These are phyloP conservation scores for Rhynchosporium graminicola DNA, from an alignment of 2,329 filamentous ascomycete genomes.

Conservation along the genomic window DNA sequence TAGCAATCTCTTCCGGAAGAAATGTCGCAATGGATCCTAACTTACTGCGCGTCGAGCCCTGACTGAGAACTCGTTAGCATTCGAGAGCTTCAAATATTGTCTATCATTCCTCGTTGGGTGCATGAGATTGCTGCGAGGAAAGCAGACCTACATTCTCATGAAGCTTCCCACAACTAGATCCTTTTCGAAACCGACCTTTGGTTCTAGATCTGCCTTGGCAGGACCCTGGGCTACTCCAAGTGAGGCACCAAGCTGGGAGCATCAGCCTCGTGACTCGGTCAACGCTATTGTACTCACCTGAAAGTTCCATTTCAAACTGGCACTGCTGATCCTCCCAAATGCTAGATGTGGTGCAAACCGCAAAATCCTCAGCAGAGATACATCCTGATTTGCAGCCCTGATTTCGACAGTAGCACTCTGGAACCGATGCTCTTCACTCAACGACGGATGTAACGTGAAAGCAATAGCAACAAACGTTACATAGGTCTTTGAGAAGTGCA, in stretches of 20 bases:
- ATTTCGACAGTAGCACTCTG: slow-evolving; percentile 49
- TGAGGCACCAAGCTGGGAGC: slow-evolving; percentile 28
- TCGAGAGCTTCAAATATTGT: neutral
- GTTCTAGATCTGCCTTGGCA: slow-evolving; percentile 21
- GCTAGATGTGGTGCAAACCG: slow-evolving; percentile 53
- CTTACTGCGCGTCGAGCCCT: slow-evolving; percentile 29
- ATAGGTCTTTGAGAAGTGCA: slow-evolving; percentile 35
- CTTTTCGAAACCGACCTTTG: slow-evolving; percentile 27
- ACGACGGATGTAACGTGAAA: slow-evolving; percentile 51
- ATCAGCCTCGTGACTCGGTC: neutral
- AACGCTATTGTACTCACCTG: slow-evolving; percentile 10
- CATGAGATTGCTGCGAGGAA: neutral
- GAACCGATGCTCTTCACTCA: slow-evolving; percentile 48
- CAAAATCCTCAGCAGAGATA: slow-evolving; percentile 45
- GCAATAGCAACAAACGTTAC: slow-evolving; percentile 51
- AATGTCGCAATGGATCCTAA: neutral
- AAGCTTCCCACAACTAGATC: slow-evolving; percentile 30
- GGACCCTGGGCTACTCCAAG: slow-evolving; percentile 49
- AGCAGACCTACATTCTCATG: slow-evolving; percentile 32
- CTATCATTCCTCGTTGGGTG: neutral
- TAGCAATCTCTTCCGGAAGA: neutral
- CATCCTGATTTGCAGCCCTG: slow-evolving; percentile 35
- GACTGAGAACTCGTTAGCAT: slow-evolving; percentile 13
- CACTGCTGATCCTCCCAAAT: slow-evolving; percentile 38
- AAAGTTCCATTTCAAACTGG: slow-evolving; percentile 33